These are phyloP conservation scores for Pochonia chlamydosporia DNA, from an alignment of 2,329 filamentous ascomycete genomes.

Conservation along the genomic window DNA sequence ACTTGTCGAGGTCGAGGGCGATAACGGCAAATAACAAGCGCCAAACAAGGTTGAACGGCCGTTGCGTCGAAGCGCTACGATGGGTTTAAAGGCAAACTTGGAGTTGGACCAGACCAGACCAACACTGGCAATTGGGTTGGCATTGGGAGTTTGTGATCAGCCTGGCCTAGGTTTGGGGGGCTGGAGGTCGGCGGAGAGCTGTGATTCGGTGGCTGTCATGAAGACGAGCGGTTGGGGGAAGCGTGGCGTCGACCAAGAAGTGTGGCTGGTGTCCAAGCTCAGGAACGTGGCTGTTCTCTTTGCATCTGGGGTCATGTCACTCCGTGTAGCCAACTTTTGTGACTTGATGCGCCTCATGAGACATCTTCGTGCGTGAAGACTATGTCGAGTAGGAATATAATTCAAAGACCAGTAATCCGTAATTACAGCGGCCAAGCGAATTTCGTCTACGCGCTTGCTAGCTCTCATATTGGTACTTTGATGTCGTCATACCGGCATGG, in stretches of 20 bases:
- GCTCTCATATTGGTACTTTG: no score
- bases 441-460: no score
- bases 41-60: background rate
- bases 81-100: background rate
- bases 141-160: background rate
- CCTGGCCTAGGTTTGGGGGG: background rate
- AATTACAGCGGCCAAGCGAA: no score
- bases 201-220: conserved; percentile 11
- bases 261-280: background rate
- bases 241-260: background rate
- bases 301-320: no score
- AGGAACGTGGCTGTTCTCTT: background rate
- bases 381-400: no score
- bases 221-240: background rate
- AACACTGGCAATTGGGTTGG: background rate
- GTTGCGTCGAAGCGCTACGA: background rate
- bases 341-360: no score
- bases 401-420: no score
- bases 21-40: background rate
- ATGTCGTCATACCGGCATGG: no score
- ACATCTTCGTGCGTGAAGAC: no score
- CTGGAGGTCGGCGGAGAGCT: conserved; percentile 3
- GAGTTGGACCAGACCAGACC: no score
- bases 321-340: no score
- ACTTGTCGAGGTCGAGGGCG: background rate